Evolutionary conservation across 805 yeast genomes (phyloP), one percentile per base, ranked within the genome.

Genomic region (Ogataea methanolica): DNA sequence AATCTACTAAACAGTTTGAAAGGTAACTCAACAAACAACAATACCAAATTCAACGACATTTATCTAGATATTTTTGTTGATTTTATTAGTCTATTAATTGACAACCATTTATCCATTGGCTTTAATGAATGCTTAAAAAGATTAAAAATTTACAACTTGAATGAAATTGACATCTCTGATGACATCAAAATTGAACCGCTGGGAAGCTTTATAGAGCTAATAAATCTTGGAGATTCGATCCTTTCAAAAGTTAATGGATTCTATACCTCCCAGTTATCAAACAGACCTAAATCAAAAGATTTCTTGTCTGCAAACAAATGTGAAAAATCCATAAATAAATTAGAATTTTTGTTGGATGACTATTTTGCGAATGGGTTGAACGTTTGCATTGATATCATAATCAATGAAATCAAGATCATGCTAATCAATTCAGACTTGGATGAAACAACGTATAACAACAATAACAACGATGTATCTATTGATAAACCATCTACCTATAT

Each of bases 361-460:
- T 85, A 77, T 60, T 97, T 94, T 17, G 99, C 98, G 0, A 87
- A 86, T 59, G 99, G 99, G 0, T 73, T 94, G 31, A 91, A 89
- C 58, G 78, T 86, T n/a, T 96, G 97, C 38, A 89, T 94, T 33
- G 96, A 88, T 51, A 91, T 90, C 9, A 73, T 94, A 36, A 82
- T 90, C 66, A 85, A 80, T 55, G 96, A 92, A 61, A 80, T 91
- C 17, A 55, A 53, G 17, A 53, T 55, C 42, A 51, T 56, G 19
- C 57, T 63, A 19, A 41, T 58, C 39, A 47, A 54, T 9, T 48
- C 50, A n/a, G 51, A 48, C 7, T 48, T 61, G 14, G 53, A 55
- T 46, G 64, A 59, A 6, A 70, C 77, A 7, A 91, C 84, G 54
- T 90, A 78, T 64, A 75, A 79, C 34, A 26, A 56, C 22, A 21